phyloP scores from a whole-genome alignment of 345 rosid species.

The Populus davidiana region DNA sequence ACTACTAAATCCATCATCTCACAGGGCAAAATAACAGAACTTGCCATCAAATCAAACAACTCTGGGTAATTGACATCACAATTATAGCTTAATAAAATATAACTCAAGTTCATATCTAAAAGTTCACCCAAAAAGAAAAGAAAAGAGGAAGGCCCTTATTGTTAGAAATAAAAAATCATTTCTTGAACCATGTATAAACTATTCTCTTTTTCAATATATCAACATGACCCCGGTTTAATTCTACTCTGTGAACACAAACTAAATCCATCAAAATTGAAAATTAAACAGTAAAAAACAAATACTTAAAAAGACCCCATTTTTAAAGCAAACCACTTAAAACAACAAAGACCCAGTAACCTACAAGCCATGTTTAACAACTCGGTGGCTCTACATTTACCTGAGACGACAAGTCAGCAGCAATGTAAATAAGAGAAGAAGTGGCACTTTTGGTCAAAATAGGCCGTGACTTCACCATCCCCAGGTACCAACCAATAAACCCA shows the following conservation, averaged over 20 bases:
- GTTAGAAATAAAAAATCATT: too few species aligned
- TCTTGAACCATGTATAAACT: background rate
- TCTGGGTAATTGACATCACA: background rate
- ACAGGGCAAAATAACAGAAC: background rate
- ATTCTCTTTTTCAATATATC: background rate
- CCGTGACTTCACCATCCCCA: constrained; percentile 74
- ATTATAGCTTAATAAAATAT: background rate
- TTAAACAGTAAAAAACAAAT: background rate
- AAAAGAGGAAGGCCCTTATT: background rate
- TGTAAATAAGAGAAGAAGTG: constrained; percentile 64
- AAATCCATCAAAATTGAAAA: background rate
- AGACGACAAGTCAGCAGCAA: constrained; percentile 85
- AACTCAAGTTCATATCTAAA: background rate
- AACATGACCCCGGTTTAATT: background rate
- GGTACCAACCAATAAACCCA: constrained; percentile 75
- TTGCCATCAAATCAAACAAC: background rate
- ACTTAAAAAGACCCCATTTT: background rate
- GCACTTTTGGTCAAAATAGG: constrained; percentile 78
- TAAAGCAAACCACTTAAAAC: background rate
- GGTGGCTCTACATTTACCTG: constrained; percentile 45
- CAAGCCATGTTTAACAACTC: background rate
- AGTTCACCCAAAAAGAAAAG: too few species aligned
- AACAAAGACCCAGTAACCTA: background rate
- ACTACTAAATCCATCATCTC: background rate
- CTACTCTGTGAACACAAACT: background rate